Evolutionary conservation across 169 alveolate genomes (phyloP).

Genomic region (Condylostoma magnum): DNA sequence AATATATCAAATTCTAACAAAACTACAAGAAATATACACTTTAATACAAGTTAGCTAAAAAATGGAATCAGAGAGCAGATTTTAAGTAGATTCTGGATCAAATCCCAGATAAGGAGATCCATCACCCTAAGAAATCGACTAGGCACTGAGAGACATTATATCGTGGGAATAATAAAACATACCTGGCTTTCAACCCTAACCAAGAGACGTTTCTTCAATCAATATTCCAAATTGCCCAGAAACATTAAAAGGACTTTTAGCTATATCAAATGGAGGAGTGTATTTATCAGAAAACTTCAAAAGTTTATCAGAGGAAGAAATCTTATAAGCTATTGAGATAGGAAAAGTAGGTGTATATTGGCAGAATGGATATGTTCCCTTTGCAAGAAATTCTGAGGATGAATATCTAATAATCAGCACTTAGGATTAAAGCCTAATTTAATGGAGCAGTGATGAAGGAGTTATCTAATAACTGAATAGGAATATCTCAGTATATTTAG

Average conservation of each 20-base stretch:
- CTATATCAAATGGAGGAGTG: slow-evolving; percentile 12
- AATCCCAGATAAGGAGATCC: background rate
- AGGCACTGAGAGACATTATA: slow-evolving; percentile 19
- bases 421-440: background rate
- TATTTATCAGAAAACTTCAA: slow-evolving; percentile 1
- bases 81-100: no score
- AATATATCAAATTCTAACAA: no score
- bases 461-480: background rate
- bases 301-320: background rate
- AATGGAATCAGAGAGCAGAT: no score
- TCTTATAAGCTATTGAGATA: background rate
- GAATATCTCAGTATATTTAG: background rate
- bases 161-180: background rate
- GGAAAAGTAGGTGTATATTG: background rate
- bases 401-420: background rate
- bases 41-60: no score
- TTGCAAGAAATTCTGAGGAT: slow-evolving; percentile 20
- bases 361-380: slow-evolving; percentile 7
- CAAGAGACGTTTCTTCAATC: background rate
- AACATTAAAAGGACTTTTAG: background rate
- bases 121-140: background rate
- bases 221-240: background rate
- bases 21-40: no score
- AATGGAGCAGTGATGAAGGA: slow-evolving; percentile 18
- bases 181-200: background rate